Evolutionary conservation across 352 stramenopile genomes (phyloP), one percentile per base, ranked within the genome.

Genomic region (Pythium dissotocum): DNA sequence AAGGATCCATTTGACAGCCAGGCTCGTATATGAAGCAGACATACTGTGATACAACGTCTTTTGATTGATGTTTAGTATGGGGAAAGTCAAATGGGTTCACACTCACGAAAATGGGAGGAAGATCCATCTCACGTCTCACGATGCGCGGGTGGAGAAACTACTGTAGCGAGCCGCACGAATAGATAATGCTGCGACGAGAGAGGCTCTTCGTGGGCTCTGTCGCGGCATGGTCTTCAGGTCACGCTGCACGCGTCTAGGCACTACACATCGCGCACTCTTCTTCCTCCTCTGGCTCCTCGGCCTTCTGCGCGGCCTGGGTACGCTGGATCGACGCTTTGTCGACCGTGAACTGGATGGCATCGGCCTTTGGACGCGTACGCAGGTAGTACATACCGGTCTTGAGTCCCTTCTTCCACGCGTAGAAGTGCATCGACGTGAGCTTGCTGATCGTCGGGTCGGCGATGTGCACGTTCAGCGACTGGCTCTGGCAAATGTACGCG

Each of bases 341-440:
- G 52, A 99, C 97, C 35, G 98, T 99, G 82, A 99, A 99, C 77
- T 99, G 94, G 71, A 99, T 99, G 56, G 98, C 98, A 76, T 99
- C 90, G n/a, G 97, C 98, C 86, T 99, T 99, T 36, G 98, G 97
- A 35, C 91, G 86, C 32, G 96, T 98, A 59, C 98, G 95, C 61
- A 99, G 92, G 87, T 99, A 99, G 84, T 99, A 99, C 96, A 99
- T 99, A 55, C 98, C 97, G 18, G 98, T 99, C 93, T 99, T 99
- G 35, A 99, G 87, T 7, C 98, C 98, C 80, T 98, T 98, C 85
- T 99, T 99, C 98, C 98, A 99, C 6, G 97, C 94, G 77, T 99
- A 99, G 73, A 99, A 99, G 86, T 99, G 98, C 97, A 99, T 99
- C 38, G 93, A 98, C n/a, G 97, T 99, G 51, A 99, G 83, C 80